Percentiles rank a stretch among this genome's conserved stretches.
Conservation (phyloP, 495 filamentous ascomycete species). For the Talaromyces stipitatus region DNA sequence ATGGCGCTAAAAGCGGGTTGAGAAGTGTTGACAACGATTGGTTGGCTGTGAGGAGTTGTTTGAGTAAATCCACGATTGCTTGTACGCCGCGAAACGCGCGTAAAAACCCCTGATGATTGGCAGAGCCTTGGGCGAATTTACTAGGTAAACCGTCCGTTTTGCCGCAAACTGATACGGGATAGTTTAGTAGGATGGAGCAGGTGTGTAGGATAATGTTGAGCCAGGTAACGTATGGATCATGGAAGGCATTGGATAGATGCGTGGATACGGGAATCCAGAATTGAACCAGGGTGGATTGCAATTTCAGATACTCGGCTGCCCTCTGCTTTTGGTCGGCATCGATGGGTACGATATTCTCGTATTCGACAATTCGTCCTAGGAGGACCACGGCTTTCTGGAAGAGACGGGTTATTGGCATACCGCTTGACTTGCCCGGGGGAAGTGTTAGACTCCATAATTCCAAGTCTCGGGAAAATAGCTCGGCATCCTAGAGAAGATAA, state of each 20-base stretch:
- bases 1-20: neutral
- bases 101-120: neutral
- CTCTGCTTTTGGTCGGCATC: constrained; percentile 1
- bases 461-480: neutral
- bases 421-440: neutral
- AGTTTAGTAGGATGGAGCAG: neutral
- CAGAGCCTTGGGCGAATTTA: neutral
- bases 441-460: neutral
- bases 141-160: neutral
- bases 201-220: neutral
- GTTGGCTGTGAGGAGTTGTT: neutral
- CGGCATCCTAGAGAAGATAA: neutral
- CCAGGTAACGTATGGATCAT: neutral
- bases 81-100: neutral
- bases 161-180: neutral
- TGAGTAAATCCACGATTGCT: neutral
- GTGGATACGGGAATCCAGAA: neutral
- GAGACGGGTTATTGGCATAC: neutral
- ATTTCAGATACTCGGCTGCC: neutral
- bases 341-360: neutral
- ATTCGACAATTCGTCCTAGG: constrained; percentile 1
- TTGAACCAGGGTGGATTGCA: neutral
- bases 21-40: neutral
- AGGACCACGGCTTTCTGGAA: constrained; percentile 1
- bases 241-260: neutral